Evolutionary conservation across 78 protist genomes (phyloP).

Genomic region (Cavenderia fasciculata): DNA sequence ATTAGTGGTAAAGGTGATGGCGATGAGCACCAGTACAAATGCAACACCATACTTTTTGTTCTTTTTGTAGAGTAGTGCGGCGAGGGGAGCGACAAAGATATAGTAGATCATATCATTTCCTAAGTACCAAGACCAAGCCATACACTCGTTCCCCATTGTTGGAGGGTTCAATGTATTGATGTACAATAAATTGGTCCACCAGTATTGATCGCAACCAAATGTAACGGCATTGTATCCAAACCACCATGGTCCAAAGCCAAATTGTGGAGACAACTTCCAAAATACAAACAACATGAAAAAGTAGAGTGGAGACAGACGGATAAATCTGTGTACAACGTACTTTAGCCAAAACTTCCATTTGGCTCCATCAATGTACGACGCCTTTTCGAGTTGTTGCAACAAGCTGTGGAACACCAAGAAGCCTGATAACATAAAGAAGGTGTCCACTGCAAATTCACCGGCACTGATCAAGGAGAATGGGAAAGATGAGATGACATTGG

Average conservation of each 20-base stretch:
- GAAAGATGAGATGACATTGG: background rate
- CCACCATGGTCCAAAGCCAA: slow-evolving; percentile 27
- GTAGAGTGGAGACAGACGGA: slow-evolving; percentile 46
- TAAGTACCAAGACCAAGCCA: slow-evolving; percentile 34
- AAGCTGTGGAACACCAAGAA: slow-evolving; percentile 4
- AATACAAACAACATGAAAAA: slow-evolving; percentile 3
- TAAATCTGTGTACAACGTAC: slow-evolving; percentile 37
- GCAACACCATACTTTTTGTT: slow-evolving; percentile 11
- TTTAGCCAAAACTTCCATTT: slow-evolving; percentile 10
- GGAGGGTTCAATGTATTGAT: slow-evolving; percentile 14
- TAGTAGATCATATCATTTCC: slow-evolving; percentile 58
- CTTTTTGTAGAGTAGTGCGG: background rate
- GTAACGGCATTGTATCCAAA: too few relatives aligned
- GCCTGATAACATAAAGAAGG: slow-evolving; percentile 41
- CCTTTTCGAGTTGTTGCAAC: background rate
- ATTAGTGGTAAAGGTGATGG: background rate
- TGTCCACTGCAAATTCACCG: slow-evolving; percentile 61
- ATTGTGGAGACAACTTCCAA: slow-evolving; percentile 3
- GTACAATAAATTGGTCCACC: slow-evolving; percentile 56
- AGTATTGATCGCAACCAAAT: background rate
- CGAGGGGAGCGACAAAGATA: slow-evolving; percentile 17
- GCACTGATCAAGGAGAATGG: slow-evolving; percentile 1
- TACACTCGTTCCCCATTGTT: slow-evolving; percentile 9
- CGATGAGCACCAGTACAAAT: background rate
- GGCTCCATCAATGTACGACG: background rate